phyloP scores from a whole-genome alignment of 1,284 basidiomycete genomes.

The Ustilago sp. region DNA sequence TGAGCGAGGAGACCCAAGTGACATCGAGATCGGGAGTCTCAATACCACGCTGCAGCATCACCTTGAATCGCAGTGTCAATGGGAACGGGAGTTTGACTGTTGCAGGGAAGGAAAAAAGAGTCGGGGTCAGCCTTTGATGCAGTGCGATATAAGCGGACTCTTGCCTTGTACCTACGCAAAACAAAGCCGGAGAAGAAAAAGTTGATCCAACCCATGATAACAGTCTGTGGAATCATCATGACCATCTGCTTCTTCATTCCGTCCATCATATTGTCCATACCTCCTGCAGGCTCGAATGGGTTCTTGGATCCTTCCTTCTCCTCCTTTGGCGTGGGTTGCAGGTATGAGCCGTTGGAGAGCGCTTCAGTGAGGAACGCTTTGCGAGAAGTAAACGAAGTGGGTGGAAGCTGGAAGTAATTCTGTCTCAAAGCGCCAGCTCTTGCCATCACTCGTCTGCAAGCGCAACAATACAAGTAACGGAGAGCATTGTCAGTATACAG shows the following conservation, averaged over 20 bases:
- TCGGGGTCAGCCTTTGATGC: neutral
- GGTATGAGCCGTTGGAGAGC: slow-evolving; percentile 60
- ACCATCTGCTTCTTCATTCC: slow-evolving; percentile 99
- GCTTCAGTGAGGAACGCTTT: slow-evolving; percentile 55
- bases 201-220: slow-evolving; percentile 99
- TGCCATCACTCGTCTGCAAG: slow-evolving; percentile 57
- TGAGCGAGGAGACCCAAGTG: slow-evolving; percentile 96
- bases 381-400: slow-evolving; percentile 54
- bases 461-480: neutral
- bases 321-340: slow-evolving; percentile 57
- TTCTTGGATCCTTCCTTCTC: slow-evolving; percentile 71
- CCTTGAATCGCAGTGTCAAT: slow-evolving; percentile 94
- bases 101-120: neutral
- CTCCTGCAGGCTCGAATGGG: slow-evolving; percentile 83
- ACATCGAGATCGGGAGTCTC: slow-evolving; percentile 97
- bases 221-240: slow-evolving; percentile 75
- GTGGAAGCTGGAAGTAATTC: slow-evolving; percentile 61
- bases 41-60: slow-evolving; percentile 97
- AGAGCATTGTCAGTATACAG: neutral
- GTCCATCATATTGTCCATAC: slow-evolving; percentile 99
- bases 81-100: slow-evolving; percentile 92
- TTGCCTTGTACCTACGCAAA: slow-evolving; percentile 76
- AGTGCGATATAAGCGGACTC: no score
- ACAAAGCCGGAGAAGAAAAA: slow-evolving; percentile 99
- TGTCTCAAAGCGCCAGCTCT: slow-evolving; percentile 54